Evolutionary conservation across 139 green algal genomes (phyloP), one percentile per base, ranked within the genome.

Genomic region (Limnomonas spitsbergensis): DNA sequence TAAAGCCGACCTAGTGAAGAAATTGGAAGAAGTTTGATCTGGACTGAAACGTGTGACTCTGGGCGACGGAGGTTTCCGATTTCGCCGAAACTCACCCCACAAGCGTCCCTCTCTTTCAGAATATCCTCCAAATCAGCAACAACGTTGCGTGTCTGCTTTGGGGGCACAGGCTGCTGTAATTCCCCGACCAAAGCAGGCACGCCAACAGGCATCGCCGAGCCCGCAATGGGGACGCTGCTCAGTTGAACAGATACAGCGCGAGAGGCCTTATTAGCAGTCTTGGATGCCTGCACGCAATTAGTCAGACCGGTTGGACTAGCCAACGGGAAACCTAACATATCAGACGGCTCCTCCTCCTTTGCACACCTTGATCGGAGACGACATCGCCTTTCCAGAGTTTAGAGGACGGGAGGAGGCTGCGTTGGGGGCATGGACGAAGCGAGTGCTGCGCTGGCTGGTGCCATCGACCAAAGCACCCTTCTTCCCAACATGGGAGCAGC

Each of bases 101-200:
- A 99, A 14, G 93, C 96, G 78, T 95, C 96, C 3, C 89, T 83
- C 87, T 99, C 96, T 67, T 91, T 84, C 14, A 99, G 86, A 67
- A 99, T 93, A 0, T 92, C 83, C 77, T 99, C 92, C 32, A 94
- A 77, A 56, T 98, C 90, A 0, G 47, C 47, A 61, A 61, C 47
- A 61, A n/a, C n/a, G n/a, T 61, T 61, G 14, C 14, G 20, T 61
- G 47, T 61, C 47, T 20, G 14, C 47, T 61, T 14, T 14, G 47
- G 14, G 14, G 47, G 14, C 14, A 61, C 20, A 61, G 47, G 47
- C 47, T 61, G 47, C 47, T 61, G 47, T 61, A 29, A 61, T 20
- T 61, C 14, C 14, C 47, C 14, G 20, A 61, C 20, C 47, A 61
- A n/a, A n/a, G n/a, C n/a, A n/a, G n/a, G n/a, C n/a, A n/a, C n/a